Conservation (phyloP, 768 basidiomycete genomes). For the Fistulinella prunicolor region DNA sequence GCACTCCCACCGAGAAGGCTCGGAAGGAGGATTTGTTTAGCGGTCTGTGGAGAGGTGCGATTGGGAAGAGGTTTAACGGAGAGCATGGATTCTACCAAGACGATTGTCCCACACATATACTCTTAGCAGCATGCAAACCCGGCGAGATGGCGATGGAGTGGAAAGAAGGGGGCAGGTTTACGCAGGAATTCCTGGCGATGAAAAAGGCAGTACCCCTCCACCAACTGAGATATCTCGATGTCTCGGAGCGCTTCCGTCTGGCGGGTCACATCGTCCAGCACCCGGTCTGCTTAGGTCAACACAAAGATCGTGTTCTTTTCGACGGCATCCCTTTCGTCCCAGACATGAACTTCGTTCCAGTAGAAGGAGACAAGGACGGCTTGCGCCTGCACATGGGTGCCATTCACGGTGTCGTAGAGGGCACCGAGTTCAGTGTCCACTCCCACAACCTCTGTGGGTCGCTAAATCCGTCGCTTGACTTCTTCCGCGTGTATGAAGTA, state of each 20-base stretch:
- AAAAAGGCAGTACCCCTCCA: constrained; percentile 49
- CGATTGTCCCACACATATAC: constrained; percentile 42
- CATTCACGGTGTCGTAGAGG: constrained; percentile 61
- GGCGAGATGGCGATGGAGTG: constrained; percentile 57
- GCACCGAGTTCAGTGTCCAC: constrained; percentile 60
- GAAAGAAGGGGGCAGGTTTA: constrained; percentile 63
- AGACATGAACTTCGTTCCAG: constrained; percentile 47
- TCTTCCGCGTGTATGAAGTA: constrained; percentile 49
- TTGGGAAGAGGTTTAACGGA: constrained; percentile 33
- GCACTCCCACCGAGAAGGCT: constrained; percentile 58
- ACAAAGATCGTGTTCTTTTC: constrained; percentile 52
- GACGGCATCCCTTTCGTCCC: constrained; percentile 52
- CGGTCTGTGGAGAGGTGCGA: constrained; percentile 53
- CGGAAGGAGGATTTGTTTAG: constrained; percentile 51
- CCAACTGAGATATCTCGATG: constrained; percentile 45
- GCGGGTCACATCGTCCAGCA: constrained; percentile 40
- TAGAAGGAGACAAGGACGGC: constrained; percentile 37
- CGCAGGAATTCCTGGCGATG: constrained; percentile 49
- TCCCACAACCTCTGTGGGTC: constrained; percentile 60
- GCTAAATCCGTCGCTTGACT: constrained; percentile 50
- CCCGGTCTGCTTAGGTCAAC: constrained; percentile 48
- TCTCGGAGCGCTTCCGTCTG: constrained; percentile 44
- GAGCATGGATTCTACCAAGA: constrained; percentile 46
- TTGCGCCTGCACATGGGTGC: constrained; percentile 56
- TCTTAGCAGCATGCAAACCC: constrained; percentile 55